Base-by-base conservation (phyloP, 129 eudicot genomes). In the Flaveria robusta region DNA sequence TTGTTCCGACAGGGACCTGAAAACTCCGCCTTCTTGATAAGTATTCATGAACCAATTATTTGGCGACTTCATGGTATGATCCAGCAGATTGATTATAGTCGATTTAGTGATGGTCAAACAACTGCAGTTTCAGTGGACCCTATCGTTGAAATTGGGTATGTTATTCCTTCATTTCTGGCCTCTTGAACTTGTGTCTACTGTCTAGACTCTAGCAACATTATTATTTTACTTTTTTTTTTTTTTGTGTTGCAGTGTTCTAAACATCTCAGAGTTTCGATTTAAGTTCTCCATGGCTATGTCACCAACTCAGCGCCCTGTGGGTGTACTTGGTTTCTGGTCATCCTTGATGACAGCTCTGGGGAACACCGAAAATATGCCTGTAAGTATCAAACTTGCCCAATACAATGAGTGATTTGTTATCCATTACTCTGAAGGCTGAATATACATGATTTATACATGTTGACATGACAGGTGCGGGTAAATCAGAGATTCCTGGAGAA, bases 321-420 rank as follows among this genome's bases (percentile, higher is more conserved):
- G 99, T 81, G 99, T 95, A 50, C 97, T 95, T 76, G 97, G 99
- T 49, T 95, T 95, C 75, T 95, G 99, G 99, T 82, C 97, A 81
- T 91, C 97, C 46, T 77, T 95, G 85, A 95, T 95, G 99, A 95
- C 99, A 27, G 99, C 99, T 31, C 91, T 95, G 47, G 99, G 99
- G 34, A 95, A 91, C 82, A 95, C 97, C 20, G 99, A 95, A 83
- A 91, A 91, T 83, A 91, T 91, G 97, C 93, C 96, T 1, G 97
- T 91, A 87, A 89, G 94, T 77, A 72, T 77, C 68, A 7, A 2
- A 37, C 50, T 68, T 31, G 11, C 37, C 81, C 23, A 9, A 45
- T 49, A 8, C 55, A 56, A 73, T 56, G 49, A 10, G 42, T 34
- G 62, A 4, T 14, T 34, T 63, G 22, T 34, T 31, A 9, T 31